Base-by-base conservation (phyloP, 371 early-diverging fungal species). In the Chytridium lagenaria region DNA sequence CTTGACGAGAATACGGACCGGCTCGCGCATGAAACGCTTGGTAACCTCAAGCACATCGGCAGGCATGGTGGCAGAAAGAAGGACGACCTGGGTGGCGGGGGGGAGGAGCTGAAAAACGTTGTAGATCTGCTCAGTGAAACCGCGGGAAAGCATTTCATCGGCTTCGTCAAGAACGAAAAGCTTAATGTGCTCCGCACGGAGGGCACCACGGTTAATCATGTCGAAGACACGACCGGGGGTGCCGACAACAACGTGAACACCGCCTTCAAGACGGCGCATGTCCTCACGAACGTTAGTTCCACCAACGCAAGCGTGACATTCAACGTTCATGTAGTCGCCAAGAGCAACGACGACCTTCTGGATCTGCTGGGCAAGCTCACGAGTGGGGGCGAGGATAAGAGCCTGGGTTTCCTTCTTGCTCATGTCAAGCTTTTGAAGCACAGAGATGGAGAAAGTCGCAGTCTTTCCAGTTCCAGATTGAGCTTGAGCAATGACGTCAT, bases 381-480 rank as follows among this genome's bases (percentile, higher is more conserved):
- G 94, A n/a, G 99, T 99, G 12, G 97, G 98, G 44, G 97, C 95
- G 50, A 99, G 87, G 44, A 99, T 94, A 63, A 99, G 89, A 3
- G 98, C 99, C 86, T 99, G 99, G 34, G 95, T 93, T 79, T 93
- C 92, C 61, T 92, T 87, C 26, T 91, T 66, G 19, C 86, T 86
- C 57, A 91, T 89, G 82, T 98, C 96, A 69, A 99, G 91, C 57
- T 88, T 85, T 82, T 99, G 99, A 50, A 99, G 89, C 67, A 94
- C 92, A 33, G 97, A 96, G 78, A 99, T 98, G 39, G 97, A 94
- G 87, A 99, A 99, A 15, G 99, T 99, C 37, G 99, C 99, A 0
- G 99, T 99, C 89, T 99, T 99, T 87, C 99, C 99, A 76, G 99
- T 99, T 84, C 99, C 99, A 69, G 99, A 98, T 40, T 74, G 65